Evolutionary conservation across 768 basidiomycete genomes (phyloP).

Genomic region (Saitozyma sp.): DNA sequence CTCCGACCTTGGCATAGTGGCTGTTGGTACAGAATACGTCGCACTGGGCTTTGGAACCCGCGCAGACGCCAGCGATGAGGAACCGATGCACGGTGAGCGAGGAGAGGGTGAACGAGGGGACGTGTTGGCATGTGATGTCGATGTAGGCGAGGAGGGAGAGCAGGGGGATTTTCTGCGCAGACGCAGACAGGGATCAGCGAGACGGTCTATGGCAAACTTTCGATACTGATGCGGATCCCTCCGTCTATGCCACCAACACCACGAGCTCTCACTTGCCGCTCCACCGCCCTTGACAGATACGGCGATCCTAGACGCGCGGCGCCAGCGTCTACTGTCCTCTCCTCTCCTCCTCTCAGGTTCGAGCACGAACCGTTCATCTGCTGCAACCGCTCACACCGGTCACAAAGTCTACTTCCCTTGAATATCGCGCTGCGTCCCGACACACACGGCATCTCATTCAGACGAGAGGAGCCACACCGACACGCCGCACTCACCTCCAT

Average conservation of each 20-base stretch:
- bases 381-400: not conserved
- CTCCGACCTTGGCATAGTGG: constrained; percentile 94
- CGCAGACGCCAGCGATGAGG: constrained; percentile 87
- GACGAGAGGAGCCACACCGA: not conserved
- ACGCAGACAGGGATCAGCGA: not conserved
- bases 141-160: constrained; percentile 53
- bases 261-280: too few species aligned
- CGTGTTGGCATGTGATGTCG: constrained; percentile 72
- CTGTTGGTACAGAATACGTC: constrained; percentile 94
- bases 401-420: not conserved
- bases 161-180: constrained; percentile 50
- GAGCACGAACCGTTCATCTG: not conserved
- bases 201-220: too few species aligned
- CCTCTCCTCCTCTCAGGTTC: not conserved
- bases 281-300: too few species aligned
- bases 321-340: not conserved
- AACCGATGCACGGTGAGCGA: constrained; percentile 98
- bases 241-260: too few species aligned
- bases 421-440: not conserved
- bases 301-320: too few species aligned
- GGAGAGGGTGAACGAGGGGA: constrained; percentile 85
- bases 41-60: constrained; percentile 90
- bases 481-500: constrained; percentile 68
- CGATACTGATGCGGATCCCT: too few species aligned
- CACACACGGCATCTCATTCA: not conserved